phyloP scores from a whole-genome alignment of 2,329 filamentous ascomycete species.

The Tolypocladium tundrense region DNA sequence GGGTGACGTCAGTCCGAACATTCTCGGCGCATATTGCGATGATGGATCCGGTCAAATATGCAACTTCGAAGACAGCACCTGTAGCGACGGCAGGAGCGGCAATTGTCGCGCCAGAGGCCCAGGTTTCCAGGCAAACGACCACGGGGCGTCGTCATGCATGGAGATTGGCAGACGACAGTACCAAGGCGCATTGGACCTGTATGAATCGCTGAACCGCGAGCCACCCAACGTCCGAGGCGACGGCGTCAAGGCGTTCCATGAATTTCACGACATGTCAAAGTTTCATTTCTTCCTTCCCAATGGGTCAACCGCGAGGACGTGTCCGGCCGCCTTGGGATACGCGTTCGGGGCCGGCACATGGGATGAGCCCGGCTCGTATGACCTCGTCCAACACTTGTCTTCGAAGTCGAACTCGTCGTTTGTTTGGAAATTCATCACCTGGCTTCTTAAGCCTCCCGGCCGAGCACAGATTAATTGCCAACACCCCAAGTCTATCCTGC shows the following conservation, averaged over 20 bases:
- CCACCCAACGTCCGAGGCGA: slow-evolving; percentile 47
- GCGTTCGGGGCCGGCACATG: slow-evolving; percentile 85
- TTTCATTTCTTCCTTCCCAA: slow-evolving; percentile 66
- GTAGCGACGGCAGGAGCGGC: slow-evolving; percentile 53
- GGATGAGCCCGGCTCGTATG: slow-evolving; percentile 78
- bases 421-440: slow-evolving; percentile 66
- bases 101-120: slow-evolving; percentile 64
- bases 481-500: slow-evolving; percentile 68
- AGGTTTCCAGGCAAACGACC: slow-evolving; percentile 52
- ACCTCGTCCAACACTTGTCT: slow-evolving; percentile 78
- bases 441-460: slow-evolving; percentile 58
- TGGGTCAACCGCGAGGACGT: slow-evolving; percentile 61
- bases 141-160: slow-evolving; percentile 64
- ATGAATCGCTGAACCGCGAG: slow-evolving; percentile 37
- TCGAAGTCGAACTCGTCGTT: slow-evolving; percentile 60
- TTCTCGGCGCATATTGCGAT: slow-evolving; percentile 80
- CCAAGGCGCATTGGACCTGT: slow-evolving; percentile 38
- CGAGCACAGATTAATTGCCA: slow-evolving; percentile 66
- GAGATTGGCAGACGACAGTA: slow-evolving; percentile 64
- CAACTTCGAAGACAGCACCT: slow-evolving; percentile 74
- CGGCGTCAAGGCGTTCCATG: slow-evolving; percentile 68
- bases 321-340: slow-evolving; percentile 77
- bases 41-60: slow-evolving; percentile 66
- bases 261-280: slow-evolving; percentile 66
- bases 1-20: slow-evolving; percentile 82